These are phyloP conservation scores for Allantophomopsis cytisporea DNA, from an alignment of 2,329 filamentous ascomycete genomes.

Conservation along the genomic window DNA sequence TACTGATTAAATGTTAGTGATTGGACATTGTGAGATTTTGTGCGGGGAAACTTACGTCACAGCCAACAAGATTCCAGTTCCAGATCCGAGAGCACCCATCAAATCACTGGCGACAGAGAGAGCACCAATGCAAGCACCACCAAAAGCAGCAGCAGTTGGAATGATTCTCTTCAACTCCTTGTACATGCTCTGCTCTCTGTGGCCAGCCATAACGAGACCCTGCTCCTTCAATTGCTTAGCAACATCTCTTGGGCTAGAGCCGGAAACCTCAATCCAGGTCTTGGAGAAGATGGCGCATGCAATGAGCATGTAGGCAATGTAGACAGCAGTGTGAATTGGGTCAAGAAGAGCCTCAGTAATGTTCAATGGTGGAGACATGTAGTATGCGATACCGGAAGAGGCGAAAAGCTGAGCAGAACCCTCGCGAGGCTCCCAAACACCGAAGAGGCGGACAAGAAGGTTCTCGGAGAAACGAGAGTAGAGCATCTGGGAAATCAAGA, in stretches of 20 bases:
- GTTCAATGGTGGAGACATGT: conserved; percentile 98
- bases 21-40: conserved; percentile 12
- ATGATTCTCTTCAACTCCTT: conserved; percentile 99
- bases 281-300: conserved; percentile 98
- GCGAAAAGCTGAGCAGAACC: conserved; percentile 93
- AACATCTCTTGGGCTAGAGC: conserved; percentile 92
- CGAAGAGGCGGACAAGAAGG: conserved; percentile 90
- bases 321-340: conserved; percentile 90
- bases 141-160: conserved; percentile 93
- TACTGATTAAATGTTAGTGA: conserved; percentile 39
- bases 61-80: conserved; percentile 94
- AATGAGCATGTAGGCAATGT: conserved; percentile 95
- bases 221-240: conserved; percentile 99
- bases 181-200: conserved; percentile 99
- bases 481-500: conserved; percentile 98
- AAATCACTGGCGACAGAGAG: conserved; percentile 93
- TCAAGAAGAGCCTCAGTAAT: conserved; percentile 95
- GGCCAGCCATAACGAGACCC: conserved; percentile 97
- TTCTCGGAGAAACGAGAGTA: conserved; percentile 99
- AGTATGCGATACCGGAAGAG: conserved; percentile 89
- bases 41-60: conserved; percentile 68
- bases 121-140: conserved; percentile 96
- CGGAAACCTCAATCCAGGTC: conserved; percentile 99
- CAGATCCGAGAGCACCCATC: conserved; percentile 87
- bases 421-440: conserved; percentile 96